These are phyloP conservation scores for Reutealis trisperma DNA, from an alignment of 345 rosid species.

Conservation along the genomic window DNA sequence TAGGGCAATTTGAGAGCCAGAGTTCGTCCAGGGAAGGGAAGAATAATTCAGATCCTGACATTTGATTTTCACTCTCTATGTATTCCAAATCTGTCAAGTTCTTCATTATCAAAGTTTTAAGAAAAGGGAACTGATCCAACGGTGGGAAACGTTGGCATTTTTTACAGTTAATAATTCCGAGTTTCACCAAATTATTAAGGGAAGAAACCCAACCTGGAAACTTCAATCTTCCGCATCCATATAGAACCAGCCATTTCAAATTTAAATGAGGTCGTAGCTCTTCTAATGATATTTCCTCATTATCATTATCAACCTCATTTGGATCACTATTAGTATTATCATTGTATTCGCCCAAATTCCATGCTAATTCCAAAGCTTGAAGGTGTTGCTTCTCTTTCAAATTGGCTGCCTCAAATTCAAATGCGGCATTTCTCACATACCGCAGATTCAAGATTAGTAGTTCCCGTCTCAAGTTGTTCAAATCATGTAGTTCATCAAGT, in stretches of 20 bases:
- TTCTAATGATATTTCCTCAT: neutral
- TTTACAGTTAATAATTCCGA: neutral
- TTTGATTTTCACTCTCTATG: neutral
- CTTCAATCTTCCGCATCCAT: neutral
- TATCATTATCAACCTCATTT: neutral
- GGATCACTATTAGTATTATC: neutral
- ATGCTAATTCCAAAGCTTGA: neutral
- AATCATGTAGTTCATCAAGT: too few relatives aligned
- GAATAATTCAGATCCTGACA: neutral
- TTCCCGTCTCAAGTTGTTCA: too few relatives aligned
- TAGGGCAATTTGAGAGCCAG: constrained; percentile 4
- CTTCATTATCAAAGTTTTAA: neutral
- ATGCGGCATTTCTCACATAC: neutral
- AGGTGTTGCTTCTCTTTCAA: neutral
- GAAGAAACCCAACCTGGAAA: constrained; percentile 12
- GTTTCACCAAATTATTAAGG: neutral
- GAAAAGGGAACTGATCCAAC: neutral
- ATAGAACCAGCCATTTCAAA: neutral
- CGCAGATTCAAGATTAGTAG: too few relatives aligned
- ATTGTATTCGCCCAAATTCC: neutral
- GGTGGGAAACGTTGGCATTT: neutral
- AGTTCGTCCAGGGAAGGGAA: constrained; percentile 13
- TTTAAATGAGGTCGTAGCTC: neutral
- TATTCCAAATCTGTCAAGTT: neutral
- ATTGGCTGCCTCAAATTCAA: neutral